Evolutionary conservation across 306 rosid species (phyloP), one percentile per base, ranked within the genome.

Genomic region (Rosa lucieae): DNA sequence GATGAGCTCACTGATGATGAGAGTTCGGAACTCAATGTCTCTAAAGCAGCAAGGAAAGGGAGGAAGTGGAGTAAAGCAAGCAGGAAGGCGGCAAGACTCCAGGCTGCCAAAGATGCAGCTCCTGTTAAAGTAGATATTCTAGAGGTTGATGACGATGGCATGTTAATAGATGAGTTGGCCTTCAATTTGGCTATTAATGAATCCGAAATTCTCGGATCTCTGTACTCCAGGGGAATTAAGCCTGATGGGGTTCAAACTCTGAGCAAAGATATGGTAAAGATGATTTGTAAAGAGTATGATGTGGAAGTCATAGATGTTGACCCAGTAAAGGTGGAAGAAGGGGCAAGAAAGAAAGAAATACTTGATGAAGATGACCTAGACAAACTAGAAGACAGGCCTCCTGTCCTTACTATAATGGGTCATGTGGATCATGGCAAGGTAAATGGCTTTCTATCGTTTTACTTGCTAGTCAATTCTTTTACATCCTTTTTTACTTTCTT

Each of bases 371-470:
- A 87, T 68, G 99, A 95, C 77, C 84, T 90, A 32, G 91, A 88
- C 81, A 95, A 93, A 80, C 98, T 95, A 78, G 86, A 87, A 90
- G 86, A 86, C 53, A 90, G 99, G 82, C 99, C 99, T 77, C 99
- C 99, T 65, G 97, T 95, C 39, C 88, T 95, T 49, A 95, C 99
- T 67, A 95, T 95, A 73, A 95, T 95, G 99, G 99, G 99, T 61
- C 99, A 95, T 74, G 99, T 95, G 68, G 99, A 93, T 89, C 99
- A 95, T 48, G 99, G 99, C 88, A 95, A 95, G 91, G 99, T 91
- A 81, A 62, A 79, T 69, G 73, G 20, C 72, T 62, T 75, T 80
- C 44, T 39, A 65, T 44, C 67, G 46, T 74, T 23, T 72, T 69
- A 56, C 75, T 85, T 70, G 65, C 51, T 61, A 29, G 21, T 76